phyloP scores from a whole-genome alignment of 805 yeast species.

The Myxozyma monticola region DNA sequence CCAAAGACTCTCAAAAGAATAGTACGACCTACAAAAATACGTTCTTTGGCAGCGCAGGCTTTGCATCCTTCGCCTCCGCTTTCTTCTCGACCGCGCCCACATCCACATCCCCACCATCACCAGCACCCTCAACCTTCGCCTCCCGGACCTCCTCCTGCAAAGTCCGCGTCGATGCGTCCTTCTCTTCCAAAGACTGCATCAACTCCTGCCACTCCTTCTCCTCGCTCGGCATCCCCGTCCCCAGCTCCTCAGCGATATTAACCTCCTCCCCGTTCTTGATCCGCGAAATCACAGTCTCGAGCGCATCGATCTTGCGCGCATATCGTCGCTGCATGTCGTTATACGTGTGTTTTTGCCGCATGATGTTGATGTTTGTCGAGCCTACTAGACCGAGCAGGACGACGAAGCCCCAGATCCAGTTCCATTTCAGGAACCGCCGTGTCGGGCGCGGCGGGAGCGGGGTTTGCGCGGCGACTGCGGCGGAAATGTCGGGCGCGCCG shows the following conservation, averaged over 20 bases:
- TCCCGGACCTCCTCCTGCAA: slow-evolving; percentile 4
- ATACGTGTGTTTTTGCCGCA: slow-evolving; percentile 21
- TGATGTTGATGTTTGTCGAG: slow-evolving; percentile 24
- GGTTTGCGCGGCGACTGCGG: neutral
- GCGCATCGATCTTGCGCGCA: slow-evolving; percentile 9
- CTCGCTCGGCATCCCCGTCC: slow-evolving; percentile 23
- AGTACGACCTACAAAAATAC: too few relatives aligned
- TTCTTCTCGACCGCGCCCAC: too few relatives aligned
- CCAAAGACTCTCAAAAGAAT: too few relatives aligned
- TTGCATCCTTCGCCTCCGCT: too few relatives aligned
- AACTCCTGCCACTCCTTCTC: slow-evolving; percentile 25
- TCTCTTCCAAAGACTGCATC: slow-evolving; percentile 14
- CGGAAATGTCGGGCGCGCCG: neutral
- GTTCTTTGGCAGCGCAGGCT: too few relatives aligned
- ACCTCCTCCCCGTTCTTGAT: slow-evolving; percentile 15
- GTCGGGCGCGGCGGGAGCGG: neutral
- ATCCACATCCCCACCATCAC: too few relatives aligned
- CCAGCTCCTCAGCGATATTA: slow-evolving; percentile 22
- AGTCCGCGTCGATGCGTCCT: slow-evolving; percentile 10
- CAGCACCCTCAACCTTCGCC: too few relatives aligned
- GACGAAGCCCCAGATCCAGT: slow-evolving; percentile 24
- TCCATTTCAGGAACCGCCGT: slow-evolving; percentile 10
- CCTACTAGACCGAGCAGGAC: slow-evolving; percentile 24
- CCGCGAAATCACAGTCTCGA: slow-evolving; percentile 17
- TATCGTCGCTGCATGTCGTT: slow-evolving; percentile 12